Percentiles rank a stretch among this genome's conserved stretches.
Conservation (phyloP, 2,329 filamentous ascomycete genomes). For the Penicillium brevicompactum region DNA sequence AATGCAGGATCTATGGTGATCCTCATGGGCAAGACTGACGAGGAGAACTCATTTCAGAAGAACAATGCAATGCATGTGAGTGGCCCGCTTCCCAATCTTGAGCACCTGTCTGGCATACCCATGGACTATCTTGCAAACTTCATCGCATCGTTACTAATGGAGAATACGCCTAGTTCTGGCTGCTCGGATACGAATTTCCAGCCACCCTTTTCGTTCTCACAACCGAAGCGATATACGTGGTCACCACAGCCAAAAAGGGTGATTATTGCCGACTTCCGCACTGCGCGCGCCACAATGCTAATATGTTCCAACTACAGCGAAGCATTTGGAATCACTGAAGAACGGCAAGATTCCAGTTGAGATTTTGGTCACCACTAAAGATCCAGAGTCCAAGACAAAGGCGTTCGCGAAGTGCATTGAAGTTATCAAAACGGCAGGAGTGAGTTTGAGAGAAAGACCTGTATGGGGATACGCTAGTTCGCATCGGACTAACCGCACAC, state of each 20-base stretch:
- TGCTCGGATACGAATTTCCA: conserved; percentile 97
- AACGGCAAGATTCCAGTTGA: conserved; percentile 91
- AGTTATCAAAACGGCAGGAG: conserved; percentile 82
- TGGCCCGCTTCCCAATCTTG: conserved; percentile 19
- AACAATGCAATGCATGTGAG: conserved; percentile 94
- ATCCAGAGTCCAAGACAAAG: conserved; percentile 87
- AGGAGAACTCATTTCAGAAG: conserved; percentile 85
- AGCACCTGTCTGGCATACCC: background rate
- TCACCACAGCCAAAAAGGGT: conserved; percentile 99
- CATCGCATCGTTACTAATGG: conserved; percentile 7
- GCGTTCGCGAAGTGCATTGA: conserved; percentile 82
- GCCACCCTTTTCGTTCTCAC: conserved; percentile 94
- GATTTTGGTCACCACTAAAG: conserved; percentile 87
- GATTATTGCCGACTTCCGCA: conserved; percentile 13
- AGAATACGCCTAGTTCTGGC: conserved; percentile 75
- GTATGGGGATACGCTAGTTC: background rate
- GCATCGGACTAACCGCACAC: background rate
- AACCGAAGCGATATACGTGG: conserved; percentile 80
- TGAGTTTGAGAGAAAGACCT: conserved; percentile 51
- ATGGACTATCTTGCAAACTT: background rate
- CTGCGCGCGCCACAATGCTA: conserved; percentile 2
- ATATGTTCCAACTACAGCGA: conserved; percentile 59
- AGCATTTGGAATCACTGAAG: conserved; percentile 89
- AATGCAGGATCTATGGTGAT: conserved; percentile 85
- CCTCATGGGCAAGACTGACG: conserved; percentile 93